Evolutionary conservation across 2,329 filamentous ascomycete genomes (phyloP), one percentile per base, ranked within the genome.

Genomic region (Fusarium lateritium): DNA sequence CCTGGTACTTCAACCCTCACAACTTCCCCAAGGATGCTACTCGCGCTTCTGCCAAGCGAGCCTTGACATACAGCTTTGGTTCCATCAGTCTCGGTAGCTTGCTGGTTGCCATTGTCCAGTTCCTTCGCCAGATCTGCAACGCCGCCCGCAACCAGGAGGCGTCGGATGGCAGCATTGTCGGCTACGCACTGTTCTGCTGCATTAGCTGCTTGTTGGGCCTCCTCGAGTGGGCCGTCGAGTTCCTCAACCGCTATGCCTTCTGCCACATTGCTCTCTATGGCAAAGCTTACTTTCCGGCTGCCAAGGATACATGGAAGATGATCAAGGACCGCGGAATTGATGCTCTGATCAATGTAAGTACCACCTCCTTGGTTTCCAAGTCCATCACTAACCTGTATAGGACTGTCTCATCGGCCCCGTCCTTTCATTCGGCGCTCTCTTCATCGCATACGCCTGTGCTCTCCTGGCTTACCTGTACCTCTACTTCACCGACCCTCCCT

Each of bases 211-310:
- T 98, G 46, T 90, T 98, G 58, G 82, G 86, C 4, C 75, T 97
- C 3, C 81, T 98, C 3, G 89, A 97, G 71, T 98, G 95, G 94
- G 91, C 91, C 1, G 89, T 96, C 1, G 86, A 94, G 69, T 96
- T 97, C 75, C 85, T 97, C 81, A 98, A 98, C 81, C 89, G 94
- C 72, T 97, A 97, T 72, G 94, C 94, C 1, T 97, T 97, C 80
- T 94, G 90, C 31, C 94, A 98, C 76, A 97, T 98, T 75, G 94
- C 95, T 0, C 84, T 98, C 0, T 98, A 98, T 76, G 95, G 95
- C 19, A 97, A 97, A 79, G 83, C 92, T 1, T 98, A 98, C 77
- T 87, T 98, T 56, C 85, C 89, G 2, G 92, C 94, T 1, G 94
- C 94, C 36, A 97, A 97, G 81, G 93, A 93, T 72, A 97, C 94